Percentiles rank a stretch among this genome's conserved stretches.
phyloP scores from a whole-genome alignment of 768 basidiomycete species.

The Suillus americanus region DNA sequence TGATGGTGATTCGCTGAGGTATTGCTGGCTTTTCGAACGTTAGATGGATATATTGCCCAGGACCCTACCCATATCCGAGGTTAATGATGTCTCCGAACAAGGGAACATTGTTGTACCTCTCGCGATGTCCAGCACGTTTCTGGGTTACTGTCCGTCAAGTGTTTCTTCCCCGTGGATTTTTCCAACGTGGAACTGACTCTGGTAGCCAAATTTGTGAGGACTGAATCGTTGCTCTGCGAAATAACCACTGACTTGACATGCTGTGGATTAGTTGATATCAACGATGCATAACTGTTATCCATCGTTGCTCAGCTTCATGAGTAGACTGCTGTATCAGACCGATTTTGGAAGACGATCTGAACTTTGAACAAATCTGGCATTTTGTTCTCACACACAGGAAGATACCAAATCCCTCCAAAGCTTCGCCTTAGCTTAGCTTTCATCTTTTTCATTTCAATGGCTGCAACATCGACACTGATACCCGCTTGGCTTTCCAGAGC shows the following conservation, averaged over 20 bases:
- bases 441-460: not conserved
- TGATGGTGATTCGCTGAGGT: conserved; percentile 57
- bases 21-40: conserved; percentile 51
- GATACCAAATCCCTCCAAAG: not conserved
- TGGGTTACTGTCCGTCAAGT: conserved; percentile 65
- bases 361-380: not conserved
- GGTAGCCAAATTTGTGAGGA: conserved; percentile 9
- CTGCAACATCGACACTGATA: not conserved
- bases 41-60: conserved; percentile 75
- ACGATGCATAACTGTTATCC: conserved; percentile 25
- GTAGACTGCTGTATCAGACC: not conserved
- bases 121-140: conserved; percentile 88
- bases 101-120: conserved; percentile 45
- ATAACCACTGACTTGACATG: conserved; percentile 40
- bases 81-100: not conserved
- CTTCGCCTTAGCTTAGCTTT: not conserved
- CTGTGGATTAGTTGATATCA: conserved; percentile 14
- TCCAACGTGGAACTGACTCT: conserved; percentile 84
- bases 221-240: conserved; percentile 29
- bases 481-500: conserved; percentile 1
- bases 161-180: conserved; percentile 69
- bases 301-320: conserved; percentile 2
- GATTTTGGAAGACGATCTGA: no score
- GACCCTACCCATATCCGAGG: conserved; percentile 46
- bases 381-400: conserved; percentile 2